A percentile compares a stretch with the other conserved stretches of the same genome.
Evolutionary conservation across 345 rosid species (phyloP).

Genomic region (Pugionium cornutum): DNA sequence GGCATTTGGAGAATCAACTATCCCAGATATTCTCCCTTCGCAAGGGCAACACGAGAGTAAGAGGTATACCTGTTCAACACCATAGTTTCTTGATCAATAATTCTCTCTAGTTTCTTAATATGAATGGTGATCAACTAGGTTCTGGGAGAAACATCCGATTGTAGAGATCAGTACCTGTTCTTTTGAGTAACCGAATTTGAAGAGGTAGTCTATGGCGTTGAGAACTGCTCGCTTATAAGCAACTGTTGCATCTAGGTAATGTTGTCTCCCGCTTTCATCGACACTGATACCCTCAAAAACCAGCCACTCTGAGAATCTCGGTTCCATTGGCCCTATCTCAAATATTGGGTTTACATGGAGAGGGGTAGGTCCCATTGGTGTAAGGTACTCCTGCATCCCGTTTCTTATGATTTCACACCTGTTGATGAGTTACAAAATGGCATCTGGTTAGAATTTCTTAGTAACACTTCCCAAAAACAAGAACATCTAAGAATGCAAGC

Average conservation of each 20-base stretch:
- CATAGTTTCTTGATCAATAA: slow-evolving; percentile 13
- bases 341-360: slow-evolving; percentile 93
- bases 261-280: slow-evolving; percentile 81
- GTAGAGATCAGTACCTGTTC: slow-evolving; percentile 62
- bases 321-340: slow-evolving; percentile 91
- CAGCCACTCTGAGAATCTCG: slow-evolving; percentile 90
- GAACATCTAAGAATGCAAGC: not conserved
- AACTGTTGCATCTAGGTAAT: slow-evolving; percentile 78
- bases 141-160: not conserved
- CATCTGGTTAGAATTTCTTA: not conserved
- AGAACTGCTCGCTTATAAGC: slow-evolving; percentile 90
- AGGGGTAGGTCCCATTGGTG: slow-evolving; percentile 91
- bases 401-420: slow-evolving; percentile 84
- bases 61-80: slow-evolving; percentile 60
- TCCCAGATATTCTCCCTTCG: slow-evolving; percentile 92
- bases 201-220: slow-evolving; percentile 86
- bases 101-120: not conserved
- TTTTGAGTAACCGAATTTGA: slow-evolving; percentile 89
- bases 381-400: slow-evolving; percentile 90
- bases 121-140: slow-evolving; percentile 10
- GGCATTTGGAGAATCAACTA: slow-evolving; percentile 89
- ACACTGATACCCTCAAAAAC: slow-evolving; percentile 96
- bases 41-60: slow-evolving; percentile 91
- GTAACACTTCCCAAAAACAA: not conserved
- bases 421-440: not conserved